A percentile compares a stretch with the other conserved stretches of the same genome.
Evolutionary conservation across 2,329 filamentous ascomycete genomes (phyloP).

Genomic region (Plenodomus lindquistii): DNA sequence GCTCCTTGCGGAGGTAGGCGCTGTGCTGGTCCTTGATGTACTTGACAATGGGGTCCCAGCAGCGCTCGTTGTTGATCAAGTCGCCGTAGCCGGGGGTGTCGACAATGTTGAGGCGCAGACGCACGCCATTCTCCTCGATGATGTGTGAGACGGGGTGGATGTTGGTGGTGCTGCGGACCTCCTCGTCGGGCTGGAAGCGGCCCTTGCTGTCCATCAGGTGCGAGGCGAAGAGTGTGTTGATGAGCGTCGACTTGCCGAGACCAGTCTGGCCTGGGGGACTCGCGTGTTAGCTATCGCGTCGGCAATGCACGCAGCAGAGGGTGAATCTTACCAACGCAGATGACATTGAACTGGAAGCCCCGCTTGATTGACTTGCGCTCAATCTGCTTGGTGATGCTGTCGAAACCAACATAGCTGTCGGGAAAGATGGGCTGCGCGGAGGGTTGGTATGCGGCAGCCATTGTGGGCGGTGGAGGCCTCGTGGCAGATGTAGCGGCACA

Average conservation of each 20-base stretch:
- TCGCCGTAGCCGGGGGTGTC: conserved; percentile 98
- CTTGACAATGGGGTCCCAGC: conserved; percentile 99
- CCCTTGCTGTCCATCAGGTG: conserved; percentile 99
- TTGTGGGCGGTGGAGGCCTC: conserved; percentile 45
- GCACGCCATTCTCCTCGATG: conserved; percentile 99
- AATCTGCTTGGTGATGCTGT: conserved; percentile 99
- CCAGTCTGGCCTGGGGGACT: conserved; percentile 81
- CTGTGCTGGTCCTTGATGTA: conserved; percentile 99
- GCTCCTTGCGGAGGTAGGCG: conserved; percentile 97
- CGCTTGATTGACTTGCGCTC: conserved; percentile 99
- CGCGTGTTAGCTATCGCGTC: conserved; percentile 6
- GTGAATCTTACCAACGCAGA: conserved; percentile 88
- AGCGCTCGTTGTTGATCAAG: conserved; percentile 99
- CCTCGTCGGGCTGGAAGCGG: conserved; percentile 87
- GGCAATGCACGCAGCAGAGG: not conserved
- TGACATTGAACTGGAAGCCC: conserved; percentile 99
- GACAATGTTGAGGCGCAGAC: conserved; percentile 96
- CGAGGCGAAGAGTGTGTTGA: conserved; percentile 99
- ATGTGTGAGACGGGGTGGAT: conserved; percentile 98
- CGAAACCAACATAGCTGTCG: conserved; percentile 98
- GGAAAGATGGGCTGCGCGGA: conserved; percentile 71
- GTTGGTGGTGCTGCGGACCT: conserved; percentile 92
- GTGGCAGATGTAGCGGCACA: conserved; percentile 13
- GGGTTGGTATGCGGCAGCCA: conserved; percentile 70
- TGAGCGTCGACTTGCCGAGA: conserved; percentile 96